These are phyloP conservation scores for Mycena epipterygia DNA, from an alignment of 768 basidiomycete genomes.

Conservation along the genomic window DNA sequence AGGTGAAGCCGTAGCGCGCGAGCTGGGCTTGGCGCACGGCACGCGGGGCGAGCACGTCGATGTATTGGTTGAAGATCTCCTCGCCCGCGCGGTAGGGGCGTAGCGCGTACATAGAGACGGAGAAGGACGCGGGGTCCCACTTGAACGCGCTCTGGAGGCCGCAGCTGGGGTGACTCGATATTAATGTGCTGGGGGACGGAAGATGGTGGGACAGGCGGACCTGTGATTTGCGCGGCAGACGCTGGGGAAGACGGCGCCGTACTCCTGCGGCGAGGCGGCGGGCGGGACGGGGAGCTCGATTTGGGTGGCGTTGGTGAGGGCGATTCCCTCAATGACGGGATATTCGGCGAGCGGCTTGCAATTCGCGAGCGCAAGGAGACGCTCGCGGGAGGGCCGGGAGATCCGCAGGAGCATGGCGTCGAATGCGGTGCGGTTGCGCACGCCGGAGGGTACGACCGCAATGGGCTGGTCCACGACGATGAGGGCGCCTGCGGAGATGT, in stretches of 20 bases:
- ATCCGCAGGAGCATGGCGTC: slow-evolving; percentile 41
- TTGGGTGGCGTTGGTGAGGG: slow-evolving; percentile 57
- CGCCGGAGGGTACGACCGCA: slow-evolving; percentile 41
- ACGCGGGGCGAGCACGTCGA: too few species aligned
- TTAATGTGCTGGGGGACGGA: not conserved
- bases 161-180: slow-evolving; percentile 46
- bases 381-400: slow-evolving; percentile 32
- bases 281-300: slow-evolving; percentile 48
- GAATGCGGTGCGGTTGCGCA: slow-evolving; percentile 38
- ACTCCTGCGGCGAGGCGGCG: slow-evolving; percentile 46
- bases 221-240: slow-evolving; percentile 62
- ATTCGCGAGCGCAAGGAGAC: slow-evolving; percentile 43
- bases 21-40: too few species aligned
- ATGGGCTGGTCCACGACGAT: slow-evolving; percentile 46
- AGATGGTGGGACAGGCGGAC: slow-evolving; percentile 37
- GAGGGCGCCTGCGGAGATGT: slow-evolving; percentile 30
- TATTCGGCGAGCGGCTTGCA: slow-evolving; percentile 49
- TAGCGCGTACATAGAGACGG: slow-evolving; percentile 56
- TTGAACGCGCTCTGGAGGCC: slow-evolving; percentile 59
- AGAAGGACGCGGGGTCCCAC: too few species aligned
- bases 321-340: slow-evolving; percentile 56
- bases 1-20: too few species aligned
- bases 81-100: slow-evolving; percentile 54
- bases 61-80: slow-evolving; percentile 63
- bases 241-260: slow-evolving; percentile 58